phyloP scores from a whole-genome alignment of 805 yeast genomes.

The Hanseniaspora meyeri region DNA sequence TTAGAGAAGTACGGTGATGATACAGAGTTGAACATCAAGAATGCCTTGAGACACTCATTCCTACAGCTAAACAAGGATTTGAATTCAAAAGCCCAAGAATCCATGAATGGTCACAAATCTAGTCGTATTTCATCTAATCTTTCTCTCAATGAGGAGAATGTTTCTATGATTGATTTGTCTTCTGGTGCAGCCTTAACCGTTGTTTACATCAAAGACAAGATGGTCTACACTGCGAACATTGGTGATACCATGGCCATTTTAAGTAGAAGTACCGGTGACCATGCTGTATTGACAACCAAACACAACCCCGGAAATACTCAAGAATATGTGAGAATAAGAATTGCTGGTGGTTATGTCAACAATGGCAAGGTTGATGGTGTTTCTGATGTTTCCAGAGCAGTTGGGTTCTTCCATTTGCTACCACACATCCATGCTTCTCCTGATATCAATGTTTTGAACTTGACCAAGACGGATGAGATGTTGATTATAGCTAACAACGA shows the following conservation, averaged over 20 bases:
- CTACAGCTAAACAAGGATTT: conserved; percentile 70
- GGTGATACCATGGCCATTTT: conserved; percentile 83
- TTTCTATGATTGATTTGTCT: conserved; percentile 51
- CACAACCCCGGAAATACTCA: conserved; percentile 73
- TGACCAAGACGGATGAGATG: conserved; percentile 67
- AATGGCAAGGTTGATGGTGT: conserved; percentile 78
- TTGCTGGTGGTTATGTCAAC: conserved; percentile 83
- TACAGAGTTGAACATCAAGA: conserved; percentile 42
- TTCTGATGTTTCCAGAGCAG: conserved; percentile 75
- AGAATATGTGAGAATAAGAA: conserved; percentile 77
- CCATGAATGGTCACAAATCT: conserved; percentile 15
- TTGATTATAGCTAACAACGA: conserved; percentile 71
- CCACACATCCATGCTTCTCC: conserved; percentile 90
- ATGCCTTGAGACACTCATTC: conserved; percentile 74
- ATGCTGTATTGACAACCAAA: conserved; percentile 52
- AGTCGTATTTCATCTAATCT: conserved; percentile 31
- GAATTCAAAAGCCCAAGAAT: conserved; percentile 31
- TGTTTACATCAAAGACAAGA: conserved; percentile 59
- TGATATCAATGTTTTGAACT: conserved; percentile 47
- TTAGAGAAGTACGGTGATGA: conserved; percentile 30
- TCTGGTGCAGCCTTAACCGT: conserved; percentile 82
- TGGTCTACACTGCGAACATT: conserved; percentile 67
- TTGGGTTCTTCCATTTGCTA: conserved; percentile 73
- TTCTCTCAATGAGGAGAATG: conserved; percentile 36
- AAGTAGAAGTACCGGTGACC: conserved; percentile 72